A percentile compares a stretch with the other conserved stretches of the same genome.
Evolutionary conservation across 352 stramenopile species (phyloP).

Genomic region (Phytophthora brassicae): DNA sequence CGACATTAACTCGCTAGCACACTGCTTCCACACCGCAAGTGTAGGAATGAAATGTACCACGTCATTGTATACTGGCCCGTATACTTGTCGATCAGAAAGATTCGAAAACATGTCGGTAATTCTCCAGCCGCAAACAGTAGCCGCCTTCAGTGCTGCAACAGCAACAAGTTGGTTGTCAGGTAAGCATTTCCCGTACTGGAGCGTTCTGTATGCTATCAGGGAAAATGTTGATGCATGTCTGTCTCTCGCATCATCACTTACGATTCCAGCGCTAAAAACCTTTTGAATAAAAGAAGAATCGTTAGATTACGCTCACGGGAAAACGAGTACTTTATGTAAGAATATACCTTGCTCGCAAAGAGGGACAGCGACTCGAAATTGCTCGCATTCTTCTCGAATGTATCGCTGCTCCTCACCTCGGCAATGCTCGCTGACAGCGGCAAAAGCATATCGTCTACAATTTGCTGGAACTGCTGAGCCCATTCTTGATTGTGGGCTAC

Average conservation of each 20-base stretch:
- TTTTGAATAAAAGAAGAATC: constrained; percentile 5
- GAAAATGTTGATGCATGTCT: constrained; percentile 30
- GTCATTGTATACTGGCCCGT: constrained; percentile 45
- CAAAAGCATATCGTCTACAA: constrained; percentile 21
- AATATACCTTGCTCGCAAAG: constrained; percentile 39
- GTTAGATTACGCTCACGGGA: too few relatives aligned
- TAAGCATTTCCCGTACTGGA: constrained; percentile 23
- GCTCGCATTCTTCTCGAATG: constrained; percentile 20
- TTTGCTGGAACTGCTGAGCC: constrained; percentile 23
- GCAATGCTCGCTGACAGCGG: constrained; percentile 18
- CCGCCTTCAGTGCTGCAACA: constrained; percentile 42
- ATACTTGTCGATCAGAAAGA: constrained; percentile 24
- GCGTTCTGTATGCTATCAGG: constrained; percentile 22
- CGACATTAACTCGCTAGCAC: constrained; percentile 28
- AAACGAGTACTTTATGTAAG: too few relatives aligned
- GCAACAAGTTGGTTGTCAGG: constrained; percentile 29
- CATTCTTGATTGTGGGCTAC: constrained; percentile 17
- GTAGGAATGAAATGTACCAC: constrained; percentile 48
- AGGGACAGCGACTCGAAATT: constrained; percentile 19
- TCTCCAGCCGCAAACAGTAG: constrained; percentile 48
- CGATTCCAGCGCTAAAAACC: constrained; percentile 23
- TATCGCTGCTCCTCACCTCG: constrained; percentile 12
- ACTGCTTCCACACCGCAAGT: constrained; percentile 44
- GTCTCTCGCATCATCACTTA: constrained; percentile 11
- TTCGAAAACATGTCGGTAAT: constrained; percentile 46